phyloP scores from a whole-genome alignment of 768 basidiomycete species.

The Sistotremastrum niveocremeum region DNA sequence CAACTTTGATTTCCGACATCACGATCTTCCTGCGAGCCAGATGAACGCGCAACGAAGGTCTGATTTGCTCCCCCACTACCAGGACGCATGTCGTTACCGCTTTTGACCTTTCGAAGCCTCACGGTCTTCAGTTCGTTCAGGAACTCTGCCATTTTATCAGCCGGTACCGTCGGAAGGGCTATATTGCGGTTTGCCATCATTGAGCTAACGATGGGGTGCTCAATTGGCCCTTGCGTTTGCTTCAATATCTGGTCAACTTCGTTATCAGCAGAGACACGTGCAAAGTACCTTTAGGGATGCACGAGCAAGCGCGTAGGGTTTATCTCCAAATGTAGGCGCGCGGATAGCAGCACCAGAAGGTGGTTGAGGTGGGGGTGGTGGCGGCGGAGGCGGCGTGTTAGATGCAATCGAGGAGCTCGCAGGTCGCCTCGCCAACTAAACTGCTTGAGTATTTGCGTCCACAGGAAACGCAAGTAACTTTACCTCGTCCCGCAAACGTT shows the following conservation, averaged over 20 bases:
- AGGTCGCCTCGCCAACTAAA: constrained; percentile 34
- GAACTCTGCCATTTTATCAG: constrained; percentile 77
- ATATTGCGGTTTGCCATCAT: not conserved
- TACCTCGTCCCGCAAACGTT: constrained; percentile 44
- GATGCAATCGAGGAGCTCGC: constrained; percentile 4
- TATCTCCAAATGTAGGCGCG: constrained; percentile 14
- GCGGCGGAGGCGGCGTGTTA: constrained; percentile 30
- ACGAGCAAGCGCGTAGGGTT: constrained; percentile 44
- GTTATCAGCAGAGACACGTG: too few relatives aligned
- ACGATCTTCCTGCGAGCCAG: not conserved
- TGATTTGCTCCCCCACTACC: constrained; percentile 2
- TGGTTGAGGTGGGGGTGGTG: constrained; percentile 24
- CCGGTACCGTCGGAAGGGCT: constrained; percentile 40
- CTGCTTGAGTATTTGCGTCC: not conserved
- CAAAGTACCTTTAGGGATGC: constrained; percentile 30
- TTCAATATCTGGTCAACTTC: constrained; percentile 15
- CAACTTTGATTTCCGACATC: constrained; percentile 1
- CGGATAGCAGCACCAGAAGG: not conserved
- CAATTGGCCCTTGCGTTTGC: constrained; percentile 39
- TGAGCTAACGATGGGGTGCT: constrained; percentile 39
- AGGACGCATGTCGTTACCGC: constrained; percentile 12
- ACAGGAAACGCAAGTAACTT: constrained; percentile 4
- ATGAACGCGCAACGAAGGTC: constrained; percentile 5
- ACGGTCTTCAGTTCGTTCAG: constrained; percentile 69
- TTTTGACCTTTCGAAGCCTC: constrained; percentile 43